phyloP scores from a whole-genome alignment of 176 grass and related monocot genomes.

The Oryza meridionalis region DNA sequence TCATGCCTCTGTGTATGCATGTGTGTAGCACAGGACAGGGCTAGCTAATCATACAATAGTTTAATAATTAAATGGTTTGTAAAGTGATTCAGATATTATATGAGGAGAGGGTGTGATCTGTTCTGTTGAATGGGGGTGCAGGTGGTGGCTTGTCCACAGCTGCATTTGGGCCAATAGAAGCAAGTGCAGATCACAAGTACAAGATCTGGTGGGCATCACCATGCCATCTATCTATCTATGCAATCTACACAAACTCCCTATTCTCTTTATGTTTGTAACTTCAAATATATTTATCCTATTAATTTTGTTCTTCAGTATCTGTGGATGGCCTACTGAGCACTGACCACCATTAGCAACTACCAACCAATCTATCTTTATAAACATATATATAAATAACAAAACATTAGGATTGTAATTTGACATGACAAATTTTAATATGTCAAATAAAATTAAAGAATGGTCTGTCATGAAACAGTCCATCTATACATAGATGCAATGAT shows the following conservation, averaged over 20 bases:
- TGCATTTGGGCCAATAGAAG: slow-evolving; percentile 21
- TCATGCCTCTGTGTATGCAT: slow-evolving; percentile 26
- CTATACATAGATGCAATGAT: not conserved
- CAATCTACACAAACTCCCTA: not conserved
- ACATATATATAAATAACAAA: not conserved
- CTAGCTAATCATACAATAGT: slow-evolving; percentile 24
- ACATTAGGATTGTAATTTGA: not conserved
- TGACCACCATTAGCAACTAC: not conserved
- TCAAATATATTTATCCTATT: not conserved
- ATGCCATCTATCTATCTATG: not conserved
- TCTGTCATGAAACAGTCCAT: not conserved
- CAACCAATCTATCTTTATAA: not conserved
- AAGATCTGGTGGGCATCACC: slow-evolving; percentile 42
- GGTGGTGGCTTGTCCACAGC: slow-evolving; percentile 35
- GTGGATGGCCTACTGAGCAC: not conserved
- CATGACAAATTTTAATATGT: not conserved
- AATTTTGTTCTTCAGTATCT: not conserved
- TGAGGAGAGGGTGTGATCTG: not conserved
- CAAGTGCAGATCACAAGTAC: slow-evolving; percentile 28
- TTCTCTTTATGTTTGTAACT: too few species aligned
- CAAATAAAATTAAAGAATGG: not conserved
- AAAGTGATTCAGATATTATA: not conserved
- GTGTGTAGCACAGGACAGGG: not conserved
- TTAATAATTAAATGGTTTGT: slow-evolving; percentile 4
- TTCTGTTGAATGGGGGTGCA: not conserved